Base-by-base conservation (phyloP, 305 asterid species). In the Nicotiana rustica region DNA sequence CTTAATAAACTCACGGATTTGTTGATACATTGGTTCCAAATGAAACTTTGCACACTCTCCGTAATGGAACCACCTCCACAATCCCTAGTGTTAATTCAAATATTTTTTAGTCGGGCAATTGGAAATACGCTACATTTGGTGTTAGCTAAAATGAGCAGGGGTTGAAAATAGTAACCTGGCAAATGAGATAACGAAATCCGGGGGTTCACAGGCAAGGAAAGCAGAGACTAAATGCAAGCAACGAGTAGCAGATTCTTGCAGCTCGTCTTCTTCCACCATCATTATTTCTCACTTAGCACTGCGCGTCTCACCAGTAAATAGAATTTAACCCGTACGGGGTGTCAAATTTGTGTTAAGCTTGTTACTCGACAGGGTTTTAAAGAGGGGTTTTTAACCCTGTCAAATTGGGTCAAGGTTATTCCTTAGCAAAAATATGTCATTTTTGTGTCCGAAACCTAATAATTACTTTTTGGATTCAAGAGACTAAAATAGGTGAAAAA, bases 191-290 rank as follows among this genome's bases (percentile, higher is more conserved):
- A 92, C 88, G 81, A 88, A 87, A 12, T 89, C 88, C 33, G 98
- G 91, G 18, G 91, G 89, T 82, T 96, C 98, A 95, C 92, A 86
- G 36, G 97, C 93, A 25, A 89, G 86, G 83, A 94, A 94, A 21
- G 99, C 94, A 70, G 90, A 91, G 62, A 93, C 77, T 88, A 93
- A 87, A 79, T 88, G 88, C 59, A 86, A 84, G 86, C 84, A 83
- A 13, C 90, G 78, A 73, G 88, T 84, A 81, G 55, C 80, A 10
- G 89, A 76, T 65, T 47, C 41, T 78, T 83, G 86, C 25, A 83
- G 10, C 61, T 89, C 92, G 76, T 85, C 84, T 15, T 55, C 88
- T 36, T 67, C 29, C 29, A 25, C 84, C 49, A 67, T 65, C 66
- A 56, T 17, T 1, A 73, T 73, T 73, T 47, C 79, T 47, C 4